phyloP scores from a whole-genome alignment of 2,329 filamentous ascomycete genomes.

The Thyridium curvatum region DNA sequence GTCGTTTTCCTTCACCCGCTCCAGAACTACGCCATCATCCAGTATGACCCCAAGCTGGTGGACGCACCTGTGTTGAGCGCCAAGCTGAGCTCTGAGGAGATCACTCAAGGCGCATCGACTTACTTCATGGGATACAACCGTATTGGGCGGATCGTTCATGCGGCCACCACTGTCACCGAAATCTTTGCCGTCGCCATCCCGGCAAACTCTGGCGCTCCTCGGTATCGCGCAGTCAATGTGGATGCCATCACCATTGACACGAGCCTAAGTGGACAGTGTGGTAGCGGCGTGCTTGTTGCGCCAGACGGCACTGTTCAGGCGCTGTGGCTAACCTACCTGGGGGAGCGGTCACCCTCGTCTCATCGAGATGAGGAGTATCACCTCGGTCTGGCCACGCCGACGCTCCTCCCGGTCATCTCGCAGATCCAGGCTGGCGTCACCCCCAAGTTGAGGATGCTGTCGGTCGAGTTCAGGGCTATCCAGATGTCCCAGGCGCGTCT shows the following conservation, averaged over 20 bases:
- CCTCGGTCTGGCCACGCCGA: conserved; percentile 82
- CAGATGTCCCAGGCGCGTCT: conserved; percentile 96
- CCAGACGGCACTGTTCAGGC: conserved; percentile 91
- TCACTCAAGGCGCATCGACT: conserved; percentile 89
- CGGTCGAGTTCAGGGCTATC: conserved; percentile 89
- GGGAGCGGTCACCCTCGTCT: conserved; percentile 72
- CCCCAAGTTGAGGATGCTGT: conserved; percentile 82
- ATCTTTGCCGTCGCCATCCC: conserved; percentile 96
- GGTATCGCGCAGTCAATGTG: conserved; percentile 91
- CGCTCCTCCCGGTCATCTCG: conserved; percentile 79
- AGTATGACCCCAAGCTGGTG: conserved; percentile 92
- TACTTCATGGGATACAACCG: conserved; percentile 99
- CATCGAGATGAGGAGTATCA: conserved; percentile 95
- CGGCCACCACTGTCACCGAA: conserved; percentile 91
- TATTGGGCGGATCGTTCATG: conserved; percentile 87
- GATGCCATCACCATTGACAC: conserved; percentile 98
- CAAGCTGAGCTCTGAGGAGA: conserved; percentile 69
- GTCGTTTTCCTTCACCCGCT: conserved; percentile 93
- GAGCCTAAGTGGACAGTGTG: conserved; percentile 82
- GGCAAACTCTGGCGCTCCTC: conserved; percentile 82
- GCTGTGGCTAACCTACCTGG: conserved; percentile 93
- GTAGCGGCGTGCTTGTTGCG: conserved; percentile 84
- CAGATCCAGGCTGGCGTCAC: conserved; percentile 75
- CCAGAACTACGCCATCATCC: conserved; percentile 92
- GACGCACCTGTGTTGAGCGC: conserved; percentile 89